Conservation (phyloP, 371 early-diverging fungal species). For the Mucor mucedo region DNA sequence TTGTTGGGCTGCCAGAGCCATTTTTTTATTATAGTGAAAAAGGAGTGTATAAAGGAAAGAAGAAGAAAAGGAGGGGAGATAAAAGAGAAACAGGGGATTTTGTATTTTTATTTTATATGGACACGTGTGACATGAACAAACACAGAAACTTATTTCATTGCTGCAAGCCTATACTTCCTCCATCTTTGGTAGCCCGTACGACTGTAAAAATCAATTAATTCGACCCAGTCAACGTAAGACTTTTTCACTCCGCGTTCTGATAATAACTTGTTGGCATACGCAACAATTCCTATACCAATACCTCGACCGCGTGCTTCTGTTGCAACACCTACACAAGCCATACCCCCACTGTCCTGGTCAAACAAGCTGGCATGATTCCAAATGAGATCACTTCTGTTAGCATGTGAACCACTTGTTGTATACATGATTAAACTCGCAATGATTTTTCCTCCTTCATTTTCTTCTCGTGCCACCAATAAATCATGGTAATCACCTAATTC, state of each 20-base stretch:
- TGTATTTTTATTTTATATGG: constrained; percentile 9
- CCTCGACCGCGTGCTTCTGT: constrained; percentile 48
- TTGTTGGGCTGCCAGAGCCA: constrained; percentile 31
- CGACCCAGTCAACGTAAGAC: constrained; percentile 58
- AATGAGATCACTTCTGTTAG: constrained; percentile 39
- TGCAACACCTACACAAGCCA: constrained; percentile 57
- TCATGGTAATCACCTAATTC: constrained; percentile 52
- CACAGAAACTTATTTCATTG: constrained; percentile 19
- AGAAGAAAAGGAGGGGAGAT: constrained; percentile 10
- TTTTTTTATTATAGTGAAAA: not conserved
- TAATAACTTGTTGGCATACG: constrained; percentile 44
- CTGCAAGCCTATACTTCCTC: constrained; percentile 46
- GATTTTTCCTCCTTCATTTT: constrained; percentile 32
- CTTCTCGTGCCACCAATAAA: constrained; percentile 45
- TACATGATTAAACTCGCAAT: constrained; percentile 39
- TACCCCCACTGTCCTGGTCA: constrained; percentile 43
- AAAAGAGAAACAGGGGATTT: constrained; percentile 16
- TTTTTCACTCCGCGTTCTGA: constrained; percentile 41
- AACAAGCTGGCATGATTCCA: constrained; percentile 42
- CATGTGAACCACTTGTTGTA: constrained; percentile 35
- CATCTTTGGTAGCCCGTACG: constrained; percentile 47
- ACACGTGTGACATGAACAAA: constrained; percentile 33
- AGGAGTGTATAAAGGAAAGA: constrained; percentile 8
- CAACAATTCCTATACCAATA: constrained; percentile 48
- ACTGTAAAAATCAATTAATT: constrained; percentile 47